These are phyloP conservation scores for Dorcoceras hygrometricum DNA, from an alignment of 257 asterid genomes.

Conservation along the genomic window DNA sequence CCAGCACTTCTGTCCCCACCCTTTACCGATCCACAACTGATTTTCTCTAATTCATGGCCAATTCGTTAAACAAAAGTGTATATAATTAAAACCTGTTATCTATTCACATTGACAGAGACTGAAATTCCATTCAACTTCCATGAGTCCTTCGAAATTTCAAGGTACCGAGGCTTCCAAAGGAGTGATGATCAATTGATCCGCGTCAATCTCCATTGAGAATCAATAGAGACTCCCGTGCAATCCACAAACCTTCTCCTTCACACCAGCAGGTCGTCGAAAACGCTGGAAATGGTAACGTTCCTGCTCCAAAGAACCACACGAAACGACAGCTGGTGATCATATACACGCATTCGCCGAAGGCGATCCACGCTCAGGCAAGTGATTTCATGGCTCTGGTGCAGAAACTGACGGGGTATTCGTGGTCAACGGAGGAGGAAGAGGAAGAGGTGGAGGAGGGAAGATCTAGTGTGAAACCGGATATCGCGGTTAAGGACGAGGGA, in stretches of 20 bases:
- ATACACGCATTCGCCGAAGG: constrained; percentile 40
- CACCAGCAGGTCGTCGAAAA: neutral
- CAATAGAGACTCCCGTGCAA: constrained; percentile 31
- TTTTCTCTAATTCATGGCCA: constrained; percentile 30
- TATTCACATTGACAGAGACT: neutral
- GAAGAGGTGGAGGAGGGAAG: no score
- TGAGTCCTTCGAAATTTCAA: constrained; percentile 37
- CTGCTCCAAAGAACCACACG: neutral
- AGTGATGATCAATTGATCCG: constrained; percentile 33
- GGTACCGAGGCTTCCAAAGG: constrained; percentile 29
- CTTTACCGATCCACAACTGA: constrained; percentile 16
- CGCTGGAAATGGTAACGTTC: neutral
- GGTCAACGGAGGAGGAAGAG: constrained; percentile 24
- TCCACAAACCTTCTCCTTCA: constrained; percentile 22
- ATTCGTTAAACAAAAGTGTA: neutral
- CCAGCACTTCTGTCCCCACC: constrained; percentile 24
- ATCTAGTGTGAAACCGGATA: neutral
- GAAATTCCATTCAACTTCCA: neutral
- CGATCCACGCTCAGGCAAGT: constrained; percentile 37
- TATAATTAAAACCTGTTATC: constrained; percentile 2
- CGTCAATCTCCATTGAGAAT: constrained; percentile 30
- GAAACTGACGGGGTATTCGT: constrained; percentile 40
- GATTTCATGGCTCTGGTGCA: constrained; percentile 48
- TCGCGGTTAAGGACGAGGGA: neutral
- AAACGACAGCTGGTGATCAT: constrained; percentile 40